Evolutionary conservation across 805 yeast genomes (phyloP), one percentile per base, ranked within the genome.

Genomic region (Kodamaea nitidulidarum): DNA sequence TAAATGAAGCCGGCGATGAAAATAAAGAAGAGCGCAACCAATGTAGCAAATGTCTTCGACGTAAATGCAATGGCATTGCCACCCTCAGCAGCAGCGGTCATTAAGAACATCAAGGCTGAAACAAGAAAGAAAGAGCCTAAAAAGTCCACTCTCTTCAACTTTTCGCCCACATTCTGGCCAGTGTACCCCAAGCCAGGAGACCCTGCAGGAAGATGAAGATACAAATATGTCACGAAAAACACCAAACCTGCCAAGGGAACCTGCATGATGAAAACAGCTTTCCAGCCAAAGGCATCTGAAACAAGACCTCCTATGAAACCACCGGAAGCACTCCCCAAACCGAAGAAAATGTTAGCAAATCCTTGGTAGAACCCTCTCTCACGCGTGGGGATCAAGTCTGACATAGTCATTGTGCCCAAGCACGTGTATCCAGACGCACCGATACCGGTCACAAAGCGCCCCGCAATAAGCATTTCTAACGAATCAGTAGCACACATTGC

Each of bases 371-470:
- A 58, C 1, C 95, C 95, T 42, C 96, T 70, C 30, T 81, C 77
- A 40, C 93, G 70, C 44, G 84, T 71, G 2, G 93, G 80, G 18
- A 88, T 81, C 34, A 86, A 65, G 58, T 88, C 96, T 18, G 86
- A 77, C 49, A 83, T 73, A 2, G 88, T 73, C 41, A 88, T 83
- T 5, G 95, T 81, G 12, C 86, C 75, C 48, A 87, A 64, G 0
- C 90, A 73, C 36, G 81, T 77, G 52, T 88, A 75, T 1, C 96
- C 96, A 4, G 95, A 93, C n/a, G 95, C 95, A 9, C 96, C 96
- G 40, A 84, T 73, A 14, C 96, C 96, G 17, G 95, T 80, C 36
- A 88, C 68, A 44, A 86, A 78, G 50, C 87, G 66, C 3, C 84
- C 84, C 20, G 75, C 44, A 6, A 81, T 75, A 46, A 83, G 65